Percentiles rank a stretch among this genome's conserved stretches.
Evolutionary conservation across 2,329 filamentous ascomycete species (phyloP).

Genomic region (Pseudonectria foliicola): DNA sequence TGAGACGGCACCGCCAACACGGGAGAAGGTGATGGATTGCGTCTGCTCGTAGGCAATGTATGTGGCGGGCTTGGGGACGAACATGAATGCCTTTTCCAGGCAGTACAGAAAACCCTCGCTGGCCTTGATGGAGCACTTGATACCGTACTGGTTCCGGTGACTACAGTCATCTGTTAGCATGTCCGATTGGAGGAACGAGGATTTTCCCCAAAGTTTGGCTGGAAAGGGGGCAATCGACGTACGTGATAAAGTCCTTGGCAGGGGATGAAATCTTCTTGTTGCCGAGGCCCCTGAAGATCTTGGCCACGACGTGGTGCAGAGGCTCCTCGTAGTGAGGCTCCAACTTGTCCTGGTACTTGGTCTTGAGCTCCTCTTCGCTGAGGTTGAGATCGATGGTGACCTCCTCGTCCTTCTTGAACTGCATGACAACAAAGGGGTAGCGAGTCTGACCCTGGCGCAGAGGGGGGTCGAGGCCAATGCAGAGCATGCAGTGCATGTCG

Average conservation of each 20-base stretch:
- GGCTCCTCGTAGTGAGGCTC: slow-evolving; percentile 88
- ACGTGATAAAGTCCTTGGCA: slow-evolving; percentile 86
- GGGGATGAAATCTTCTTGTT: slow-evolving; percentile 94
- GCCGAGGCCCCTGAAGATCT: slow-evolving; percentile 89
- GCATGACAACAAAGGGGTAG: slow-evolving; percentile 98
- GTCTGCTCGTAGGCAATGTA: slow-evolving; percentile 96
- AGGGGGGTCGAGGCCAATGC: slow-evolving; percentile 88
- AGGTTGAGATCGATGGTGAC: slow-evolving; percentile 95
- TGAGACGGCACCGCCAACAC: slow-evolving; percentile 88
- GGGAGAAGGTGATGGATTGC: slow-evolving; percentile 85
- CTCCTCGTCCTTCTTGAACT: slow-evolving; percentile 96
- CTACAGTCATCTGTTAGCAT: slow-evolving; percentile 28
- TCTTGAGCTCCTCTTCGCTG: slow-evolving; percentile 77
- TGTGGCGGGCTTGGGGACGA: slow-evolving; percentile 95
- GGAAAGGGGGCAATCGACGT: slow-evolving; percentile 19
- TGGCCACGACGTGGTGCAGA: slow-evolving; percentile 85
- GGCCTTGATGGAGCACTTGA: slow-evolving; percentile 99
- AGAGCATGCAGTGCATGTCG: slow-evolving; percentile 90
- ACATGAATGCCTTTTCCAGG: slow-evolving; percentile 97
- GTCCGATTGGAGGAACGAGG: too few species aligned
- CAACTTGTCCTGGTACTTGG: slow-evolving; percentile 83
- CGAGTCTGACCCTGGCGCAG: slow-evolving; percentile 94
- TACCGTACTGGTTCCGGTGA: slow-evolving; percentile 87
- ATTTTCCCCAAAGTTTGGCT: not conserved
- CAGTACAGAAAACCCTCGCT: slow-evolving; percentile 97